Conservation (phyloP, 208 protist species). For the Wallacemonas rigidus region DNA sequence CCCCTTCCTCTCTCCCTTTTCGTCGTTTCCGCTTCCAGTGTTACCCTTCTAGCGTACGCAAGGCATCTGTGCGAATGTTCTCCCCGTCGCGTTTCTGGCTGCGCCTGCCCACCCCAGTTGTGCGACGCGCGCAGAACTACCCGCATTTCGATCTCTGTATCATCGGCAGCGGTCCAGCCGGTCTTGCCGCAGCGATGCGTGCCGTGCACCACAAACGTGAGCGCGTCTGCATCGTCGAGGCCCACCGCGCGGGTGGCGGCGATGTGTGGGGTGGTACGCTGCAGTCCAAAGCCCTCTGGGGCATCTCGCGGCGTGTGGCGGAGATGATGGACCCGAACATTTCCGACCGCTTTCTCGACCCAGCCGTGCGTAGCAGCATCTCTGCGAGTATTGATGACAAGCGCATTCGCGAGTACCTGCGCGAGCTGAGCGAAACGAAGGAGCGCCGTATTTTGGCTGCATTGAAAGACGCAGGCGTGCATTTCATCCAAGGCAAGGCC, state of each 20-base stretch:
- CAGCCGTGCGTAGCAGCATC: conserved; percentile 18
- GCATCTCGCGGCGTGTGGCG: conserved; percentile 52
- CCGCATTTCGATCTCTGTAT: conserved; percentile 71
- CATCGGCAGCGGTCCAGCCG: conserved; percentile 70
- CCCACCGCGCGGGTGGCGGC: conserved; percentile 47
- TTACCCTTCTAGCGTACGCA: no score
- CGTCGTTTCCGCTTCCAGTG: no score
- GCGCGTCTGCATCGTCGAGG: conserved; percentile 67
- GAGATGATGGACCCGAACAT: conserved; percentile 28
- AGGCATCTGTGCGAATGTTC: conserved; percentile 22
- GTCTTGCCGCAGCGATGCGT: conserved; percentile 57
- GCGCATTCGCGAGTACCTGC: conserved; percentile 41
- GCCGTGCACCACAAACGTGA: conserved; percentile 48
- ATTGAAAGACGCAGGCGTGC: conserved; percentile 42
- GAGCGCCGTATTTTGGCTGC: conserved; percentile 38
- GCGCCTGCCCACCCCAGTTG: conserved; percentile 45
- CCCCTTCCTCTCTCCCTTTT: conserved; percentile 11
- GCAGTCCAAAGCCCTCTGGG: conserved; percentile 76
- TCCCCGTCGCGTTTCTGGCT: conserved; percentile 5
- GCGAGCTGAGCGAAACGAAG: conserved; percentile 34
- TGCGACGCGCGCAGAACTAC: conserved; percentile 43
- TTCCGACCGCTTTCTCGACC: conserved; percentile 39
- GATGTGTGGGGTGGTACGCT: conserved; percentile 76
- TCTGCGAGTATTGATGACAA: conserved; percentile 28
- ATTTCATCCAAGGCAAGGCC: conserved; percentile 59